Conservation (phyloP, 305 asterid species). For the Fraxinus platypoda region DNA sequence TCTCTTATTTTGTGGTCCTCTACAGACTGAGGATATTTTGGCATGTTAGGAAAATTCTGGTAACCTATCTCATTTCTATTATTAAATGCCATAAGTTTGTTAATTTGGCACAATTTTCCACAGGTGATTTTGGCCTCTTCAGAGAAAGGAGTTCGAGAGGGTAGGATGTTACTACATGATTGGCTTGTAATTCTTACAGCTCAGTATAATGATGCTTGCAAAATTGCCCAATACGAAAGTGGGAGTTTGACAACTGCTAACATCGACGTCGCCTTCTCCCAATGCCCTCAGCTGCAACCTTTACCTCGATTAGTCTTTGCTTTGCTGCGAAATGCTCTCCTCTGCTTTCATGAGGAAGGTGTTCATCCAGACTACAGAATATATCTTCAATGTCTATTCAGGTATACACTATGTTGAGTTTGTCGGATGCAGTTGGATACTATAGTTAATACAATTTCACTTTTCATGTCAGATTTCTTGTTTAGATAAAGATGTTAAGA, state of each 20-base stretch:
- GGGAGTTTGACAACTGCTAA: slow-evolving; percentile 52
- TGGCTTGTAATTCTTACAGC: slow-evolving; percentile 97
- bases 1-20: not conserved
- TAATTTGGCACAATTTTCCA: slow-evolving; percentile 20
- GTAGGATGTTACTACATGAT: slow-evolving; percentile 81
- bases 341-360: slow-evolving; percentile 97
- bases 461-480: not conserved
- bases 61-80: not conserved
- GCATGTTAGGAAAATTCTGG: not conserved
- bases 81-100: not conserved
- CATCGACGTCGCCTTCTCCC: slow-evolving; percentile 80
- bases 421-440: not conserved
- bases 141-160: slow-evolving; percentile 96
- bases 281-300: slow-evolving; percentile 88
- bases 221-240: slow-evolving; percentile 57
- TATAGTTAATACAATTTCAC: not conserved
- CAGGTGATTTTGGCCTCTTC: slow-evolving; percentile 83
- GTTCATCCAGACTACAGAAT: slow-evolving; percentile 96
- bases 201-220: slow-evolving; percentile 81
- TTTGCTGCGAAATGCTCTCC: slow-evolving; percentile 85
- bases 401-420: slow-evolving; percentile 38
- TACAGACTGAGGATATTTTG: not conserved
- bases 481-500: not conserved
- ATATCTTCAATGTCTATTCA: slow-evolving; percentile 93
- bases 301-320: slow-evolving; percentile 91